Evolutionary conservation across 208 protist genomes (phyloP), one percentile per base, ranked within the genome.

Genomic region (Naegleria fowleri): DNA sequence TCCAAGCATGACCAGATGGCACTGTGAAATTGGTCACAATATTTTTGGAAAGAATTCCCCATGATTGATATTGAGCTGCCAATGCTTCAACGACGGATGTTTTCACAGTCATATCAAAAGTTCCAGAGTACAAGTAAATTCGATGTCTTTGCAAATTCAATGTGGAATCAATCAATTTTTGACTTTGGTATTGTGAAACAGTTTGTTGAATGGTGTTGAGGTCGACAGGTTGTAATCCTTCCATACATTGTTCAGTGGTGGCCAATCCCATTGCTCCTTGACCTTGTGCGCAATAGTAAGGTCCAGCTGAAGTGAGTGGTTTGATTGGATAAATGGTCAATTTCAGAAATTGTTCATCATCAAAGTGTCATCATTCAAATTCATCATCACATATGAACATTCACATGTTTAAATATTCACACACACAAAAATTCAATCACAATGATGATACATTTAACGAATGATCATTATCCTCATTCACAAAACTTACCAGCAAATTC

Each of bases 221-320:
- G 9, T 43, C 7, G 36, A 92, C 79, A 13, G 15, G 39, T 9
- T 5, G 43, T 29, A 58, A 75, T n/a, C 58, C 38, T 13, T 43
- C n/a, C 90, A 92, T 91, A 88, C 92, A 93, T 25, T n/a, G 3
- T 16, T 90, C 0, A 16, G 92, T 91, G 15, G 22, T 91, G 5
- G 6, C 33, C 29, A 93, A 13, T 6, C 29, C 2, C n/a, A n/a
- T n/a, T n/a, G n/a, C n/a, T n/a, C n/a, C n/a, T n/a, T n/a, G n/a
- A 39, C 2, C 11, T 43, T 87, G 59, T 0, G 90, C 16, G 39
- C 92, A 93, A 48, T 91, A 90, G 67, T 79, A 93, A 13, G 92
- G 91, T n/a, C 41, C 76, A 76, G 83, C 90, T 83, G 5, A 19
- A 58, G 51, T n/a, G n/a, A n/a, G n/a, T n/a, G n/a, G n/a, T n/a